Conservation (phyloP, 2,329 filamentous ascomycete genomes). For the Clonostachys rhizophaga region DNA sequence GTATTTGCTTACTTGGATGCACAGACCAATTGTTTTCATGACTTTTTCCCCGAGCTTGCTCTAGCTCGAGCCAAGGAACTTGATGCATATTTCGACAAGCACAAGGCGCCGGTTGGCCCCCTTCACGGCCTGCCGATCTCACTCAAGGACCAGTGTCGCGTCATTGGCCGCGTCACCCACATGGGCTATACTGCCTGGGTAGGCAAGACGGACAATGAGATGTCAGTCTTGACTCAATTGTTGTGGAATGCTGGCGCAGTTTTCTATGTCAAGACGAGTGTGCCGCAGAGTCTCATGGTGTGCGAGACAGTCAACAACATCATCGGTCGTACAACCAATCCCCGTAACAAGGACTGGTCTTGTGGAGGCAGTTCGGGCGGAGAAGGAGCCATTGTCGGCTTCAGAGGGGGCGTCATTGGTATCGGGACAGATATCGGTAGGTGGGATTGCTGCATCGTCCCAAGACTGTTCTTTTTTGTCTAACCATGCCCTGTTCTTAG, state of each 20-base stretch:
- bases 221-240: background rate
- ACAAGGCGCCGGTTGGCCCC: slow-evolving; percentile 35
- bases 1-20: background rate
- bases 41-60: slow-evolving; percentile 50
- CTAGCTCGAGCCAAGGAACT: slow-evolving; percentile 35
- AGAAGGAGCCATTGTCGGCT: slow-evolving; percentile 24
- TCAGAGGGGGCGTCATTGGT: slow-evolving; percentile 42
- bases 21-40: slow-evolving; percentile 41
- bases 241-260: slow-evolving; percentile 7
- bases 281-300: slow-evolving; percentile 13
- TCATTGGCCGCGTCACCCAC: background rate
- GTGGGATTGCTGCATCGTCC: too few relatives aligned
- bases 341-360: slow-evolving; percentile 21
- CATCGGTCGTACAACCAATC: slow-evolving; percentile 24
- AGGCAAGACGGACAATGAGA: background rate
- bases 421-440: slow-evolving; percentile 63
- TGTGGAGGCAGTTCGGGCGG: slow-evolving; percentile 29
- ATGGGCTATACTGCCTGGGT: slow-evolving; percentile 1
- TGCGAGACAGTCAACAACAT: slow-evolving; percentile 25
- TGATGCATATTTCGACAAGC: background rate
- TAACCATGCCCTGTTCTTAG: slow-evolving; percentile 12
- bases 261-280: slow-evolving; percentile 13
- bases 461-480: too few relatives aligned
- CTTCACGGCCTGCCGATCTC: slow-evolving; percentile 55
- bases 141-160: slow-evolving; percentile 36